These are phyloP conservation scores for Fragilaria crotonensis DNA, from an alignment of 108 stramenopile genomes.

Conservation along the genomic window DNA sequence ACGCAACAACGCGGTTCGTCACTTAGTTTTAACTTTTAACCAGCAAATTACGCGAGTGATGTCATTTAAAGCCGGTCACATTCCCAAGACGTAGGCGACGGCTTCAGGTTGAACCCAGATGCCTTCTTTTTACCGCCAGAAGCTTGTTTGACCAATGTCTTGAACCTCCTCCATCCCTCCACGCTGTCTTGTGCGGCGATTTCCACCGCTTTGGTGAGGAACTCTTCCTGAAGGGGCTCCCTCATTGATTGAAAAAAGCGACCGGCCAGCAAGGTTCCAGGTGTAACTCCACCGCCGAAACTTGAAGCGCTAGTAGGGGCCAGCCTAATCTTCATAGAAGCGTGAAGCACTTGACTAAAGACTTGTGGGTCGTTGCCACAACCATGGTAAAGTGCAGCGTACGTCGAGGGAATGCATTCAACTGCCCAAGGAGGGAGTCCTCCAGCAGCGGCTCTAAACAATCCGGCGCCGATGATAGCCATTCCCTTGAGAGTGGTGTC, in stretches of 20 bases:
- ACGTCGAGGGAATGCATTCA: constrained; percentile 53
- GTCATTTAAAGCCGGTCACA: constrained; percentile 54
- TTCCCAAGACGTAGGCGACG: constrained; percentile 64
- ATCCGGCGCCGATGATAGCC: constrained; percentile 51
- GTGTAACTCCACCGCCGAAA: constrained; percentile 32
- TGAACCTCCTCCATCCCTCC: constrained; percentile 60
- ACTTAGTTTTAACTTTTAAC: too few species aligned
- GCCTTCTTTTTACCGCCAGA: constrained; percentile 87
- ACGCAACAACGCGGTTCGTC: too few species aligned
- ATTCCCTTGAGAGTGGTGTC: constrained; percentile 29
- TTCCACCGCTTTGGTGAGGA: constrained; percentile 45
- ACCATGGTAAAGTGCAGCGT: constrained; percentile 37
- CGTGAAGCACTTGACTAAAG: constrained; percentile 35
- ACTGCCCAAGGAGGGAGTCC: constrained; percentile 77
- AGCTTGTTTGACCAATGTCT: constrained; percentile 55
- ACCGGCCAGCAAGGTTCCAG: constrained; percentile 54
- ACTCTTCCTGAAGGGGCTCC: constrained; percentile 33
- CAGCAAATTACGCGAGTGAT: too few species aligned
- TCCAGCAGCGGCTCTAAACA: constrained; percentile 64
- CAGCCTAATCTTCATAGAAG: constrained; percentile 40
- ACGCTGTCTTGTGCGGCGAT: constrained; percentile 25
- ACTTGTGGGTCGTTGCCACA: constrained; percentile 24
- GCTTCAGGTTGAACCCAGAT: constrained; percentile 70
- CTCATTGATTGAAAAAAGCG: constrained; percentile 48
- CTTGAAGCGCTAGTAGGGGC: neutral